Evolutionary conservation across 495 filamentous ascomycete species (phyloP).

Genomic region (Xylaria telfairii): DNA sequence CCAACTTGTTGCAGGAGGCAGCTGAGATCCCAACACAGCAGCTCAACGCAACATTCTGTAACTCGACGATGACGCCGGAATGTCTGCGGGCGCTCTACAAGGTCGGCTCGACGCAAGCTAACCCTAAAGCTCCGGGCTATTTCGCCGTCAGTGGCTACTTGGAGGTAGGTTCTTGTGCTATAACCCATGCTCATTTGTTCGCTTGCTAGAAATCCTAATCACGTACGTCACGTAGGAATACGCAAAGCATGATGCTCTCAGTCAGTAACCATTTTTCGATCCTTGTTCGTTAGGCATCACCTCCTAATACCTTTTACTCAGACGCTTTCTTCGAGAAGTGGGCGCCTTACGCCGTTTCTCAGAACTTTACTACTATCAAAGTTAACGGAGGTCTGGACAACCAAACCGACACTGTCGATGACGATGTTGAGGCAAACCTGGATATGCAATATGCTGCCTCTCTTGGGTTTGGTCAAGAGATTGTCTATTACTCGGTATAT

Average conservation of each 20-base stretch:
- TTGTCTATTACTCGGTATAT: constrained; percentile 45
- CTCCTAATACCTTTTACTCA: constrained; percentile 46
- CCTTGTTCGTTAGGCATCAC: neutral
- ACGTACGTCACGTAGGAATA: constrained; percentile 51
- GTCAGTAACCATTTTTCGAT: neutral
- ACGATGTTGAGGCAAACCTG: constrained; percentile 72
- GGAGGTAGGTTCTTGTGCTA: constrained; percentile 35
- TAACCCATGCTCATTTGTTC: neutral
- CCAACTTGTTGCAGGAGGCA: constrained; percentile 15
- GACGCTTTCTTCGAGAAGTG: constrained; percentile 56
- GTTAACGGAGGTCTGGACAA: constrained; percentile 67
- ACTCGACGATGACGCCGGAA: constrained; percentile 57
- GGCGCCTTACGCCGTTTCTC: constrained; percentile 50
- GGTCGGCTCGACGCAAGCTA: constrained; percentile 57
- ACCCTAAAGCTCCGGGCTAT: constrained; percentile 53
- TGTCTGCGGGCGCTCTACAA: constrained; percentile 68
- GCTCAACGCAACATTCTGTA: constrained; percentile 49
- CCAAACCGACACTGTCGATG: constrained; percentile 44
- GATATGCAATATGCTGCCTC: constrained; percentile 74
- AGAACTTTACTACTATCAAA: constrained; percentile 66
- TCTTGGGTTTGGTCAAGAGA: constrained; percentile 52
- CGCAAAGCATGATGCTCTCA: constrained; percentile 54
- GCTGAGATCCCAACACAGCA: constrained; percentile 30
- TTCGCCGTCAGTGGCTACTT: constrained; percentile 55
- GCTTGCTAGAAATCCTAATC: neutral